These are phyloP conservation scores for Fistulinella prunicolor DNA, from an alignment of 768 basidiomycete genomes.

Conservation along the genomic window DNA sequence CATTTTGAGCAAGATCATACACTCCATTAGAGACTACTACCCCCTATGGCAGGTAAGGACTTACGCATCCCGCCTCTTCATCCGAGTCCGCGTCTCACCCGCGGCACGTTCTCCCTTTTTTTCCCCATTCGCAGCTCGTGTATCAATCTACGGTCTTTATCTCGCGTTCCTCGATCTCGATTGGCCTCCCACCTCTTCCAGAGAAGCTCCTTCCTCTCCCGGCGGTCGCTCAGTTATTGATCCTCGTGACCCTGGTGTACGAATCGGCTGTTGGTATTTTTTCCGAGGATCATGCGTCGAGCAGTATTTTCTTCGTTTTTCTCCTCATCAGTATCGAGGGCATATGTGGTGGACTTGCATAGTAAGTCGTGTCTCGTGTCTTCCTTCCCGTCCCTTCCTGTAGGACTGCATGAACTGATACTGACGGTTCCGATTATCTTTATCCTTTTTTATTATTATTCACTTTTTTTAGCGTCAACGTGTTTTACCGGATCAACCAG, in stretches of 20 bases:
- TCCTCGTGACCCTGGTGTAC: constrained; percentile 58
- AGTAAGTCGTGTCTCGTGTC: constrained; percentile 48
- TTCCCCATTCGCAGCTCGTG: constrained; percentile 49
- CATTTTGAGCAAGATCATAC: constrained; percentile 73
- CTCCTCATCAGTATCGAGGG: constrained; percentile 84
- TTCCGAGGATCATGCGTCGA: constrained; percentile 37
- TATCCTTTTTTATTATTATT: too few relatives aligned
- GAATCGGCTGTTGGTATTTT: constrained; percentile 74
- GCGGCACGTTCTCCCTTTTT: background rate
- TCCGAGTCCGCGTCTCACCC: constrained; percentile 1
- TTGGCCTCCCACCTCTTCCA: constrained; percentile 81
- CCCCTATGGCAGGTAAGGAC: constrained; percentile 83
- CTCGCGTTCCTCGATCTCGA: constrained; percentile 86
- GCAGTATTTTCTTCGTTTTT: constrained; percentile 65
- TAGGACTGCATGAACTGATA: too few relatives aligned
- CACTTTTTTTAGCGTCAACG: constrained; percentile 73
- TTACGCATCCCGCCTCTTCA: too few relatives aligned
- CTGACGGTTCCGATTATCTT: too few relatives aligned
- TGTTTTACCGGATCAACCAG: constrained; percentile 80
- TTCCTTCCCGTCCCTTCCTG: too few relatives aligned
- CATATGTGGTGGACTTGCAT: constrained; percentile 88
- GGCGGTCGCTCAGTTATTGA: constrained; percentile 63
- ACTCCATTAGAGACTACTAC: constrained; percentile 88
- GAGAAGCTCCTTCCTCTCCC: constrained; percentile 66
- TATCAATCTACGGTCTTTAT: constrained; percentile 92